Evolutionary conservation across 306 rosid genomes (phyloP).

Genomic region (Urtica urens): DNA sequence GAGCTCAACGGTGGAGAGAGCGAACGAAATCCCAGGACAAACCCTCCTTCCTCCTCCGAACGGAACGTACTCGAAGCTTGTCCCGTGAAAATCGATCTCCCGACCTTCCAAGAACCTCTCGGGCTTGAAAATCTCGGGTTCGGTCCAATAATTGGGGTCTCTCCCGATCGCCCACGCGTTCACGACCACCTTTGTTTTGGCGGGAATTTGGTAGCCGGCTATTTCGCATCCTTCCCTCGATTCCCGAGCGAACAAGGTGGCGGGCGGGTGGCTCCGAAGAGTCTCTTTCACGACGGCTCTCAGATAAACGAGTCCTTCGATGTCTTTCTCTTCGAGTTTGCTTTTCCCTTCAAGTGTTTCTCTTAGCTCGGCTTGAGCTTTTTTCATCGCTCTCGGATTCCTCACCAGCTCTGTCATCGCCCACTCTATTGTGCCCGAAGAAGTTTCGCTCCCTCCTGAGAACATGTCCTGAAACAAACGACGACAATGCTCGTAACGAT

Average conservation of each 20-base stretch:
- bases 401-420: conserved; percentile 32
- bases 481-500: too few species aligned
- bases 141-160: conserved; percentile 41
- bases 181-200: conserved; percentile 41
- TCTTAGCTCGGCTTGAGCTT: conserved; percentile 32
- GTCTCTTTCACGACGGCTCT: conserved; percentile 38
- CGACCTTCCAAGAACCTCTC: conserved; percentile 42
- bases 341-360: conserved; percentile 15
- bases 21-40: conserved; percentile 37
- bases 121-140: conserved; percentile 26
- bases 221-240: conserved; percentile 25
- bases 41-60: conserved; percentile 37
- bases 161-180: conserved; percentile 55
- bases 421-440: conserved; percentile 46
- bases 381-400: conserved; percentile 9
- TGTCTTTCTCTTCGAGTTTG: conserved; percentile 40
- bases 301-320: conserved; percentile 33
- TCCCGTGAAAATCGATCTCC: conserved; percentile 33
- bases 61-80: conserved; percentile 35
- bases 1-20: too few species aligned
- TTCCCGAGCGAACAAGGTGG: conserved; percentile 40
- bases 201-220: conserved; percentile 36
- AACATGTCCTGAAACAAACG: conserved; percentile 67
- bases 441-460: conserved; percentile 51
- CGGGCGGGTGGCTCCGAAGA: conserved; percentile 40